These are phyloP conservation scores for Globisporangium middletonii DNA, from an alignment of 352 stramenopile genomes.

Conservation along the genomic window DNA sequence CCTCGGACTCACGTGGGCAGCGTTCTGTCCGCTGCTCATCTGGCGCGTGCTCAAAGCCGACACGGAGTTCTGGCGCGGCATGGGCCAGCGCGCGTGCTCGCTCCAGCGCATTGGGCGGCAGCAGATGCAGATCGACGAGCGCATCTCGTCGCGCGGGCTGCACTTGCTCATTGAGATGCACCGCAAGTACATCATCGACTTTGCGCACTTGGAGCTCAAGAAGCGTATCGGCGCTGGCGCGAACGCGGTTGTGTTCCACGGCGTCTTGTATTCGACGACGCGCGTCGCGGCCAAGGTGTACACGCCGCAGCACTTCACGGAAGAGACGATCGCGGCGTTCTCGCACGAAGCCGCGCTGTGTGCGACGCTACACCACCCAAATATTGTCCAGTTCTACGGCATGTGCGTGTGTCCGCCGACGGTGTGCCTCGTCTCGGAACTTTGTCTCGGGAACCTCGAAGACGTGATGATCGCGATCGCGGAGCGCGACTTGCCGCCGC, in stretches of 20 bases:
- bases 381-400: slow-evolving; percentile 58
- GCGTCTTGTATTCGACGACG: slow-evolving; percentile 23
- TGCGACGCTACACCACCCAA: slow-evolving; percentile 41
- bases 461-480: slow-evolving; percentile 27
- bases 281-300: slow-evolving; percentile 63
- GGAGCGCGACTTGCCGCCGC: slow-evolving; percentile 4
- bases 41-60: slow-evolving; percentile 50
- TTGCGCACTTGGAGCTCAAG: slow-evolving; percentile 48
- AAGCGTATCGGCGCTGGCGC: slow-evolving; percentile 39
- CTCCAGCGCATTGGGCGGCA: slow-evolving; percentile 19
- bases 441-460: slow-evolving; percentile 44
- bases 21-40: slow-evolving; percentile 28
- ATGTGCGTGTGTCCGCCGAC: slow-evolving; percentile 62
- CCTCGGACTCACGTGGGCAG: slow-evolving; percentile 18
- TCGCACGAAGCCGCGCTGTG: slow-evolving; percentile 60
- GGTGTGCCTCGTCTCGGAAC: slow-evolving; percentile 55
- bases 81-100: slow-evolving; percentile 31
- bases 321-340: slow-evolving; percentile 46
- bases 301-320: slow-evolving; percentile 40
- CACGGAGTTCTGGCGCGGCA: slow-evolving; percentile 39
- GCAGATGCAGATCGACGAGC: slow-evolving; percentile 21
- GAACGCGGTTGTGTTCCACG: slow-evolving; percentile 44
- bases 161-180: slow-evolving; percentile 66
- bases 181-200: slow-evolving; percentile 62
- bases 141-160: slow-evolving; percentile 35